Evolutionary conservation across 352 stramenopile species (phyloP).

Genomic region (Globisporangium carolinianum): DNA sequence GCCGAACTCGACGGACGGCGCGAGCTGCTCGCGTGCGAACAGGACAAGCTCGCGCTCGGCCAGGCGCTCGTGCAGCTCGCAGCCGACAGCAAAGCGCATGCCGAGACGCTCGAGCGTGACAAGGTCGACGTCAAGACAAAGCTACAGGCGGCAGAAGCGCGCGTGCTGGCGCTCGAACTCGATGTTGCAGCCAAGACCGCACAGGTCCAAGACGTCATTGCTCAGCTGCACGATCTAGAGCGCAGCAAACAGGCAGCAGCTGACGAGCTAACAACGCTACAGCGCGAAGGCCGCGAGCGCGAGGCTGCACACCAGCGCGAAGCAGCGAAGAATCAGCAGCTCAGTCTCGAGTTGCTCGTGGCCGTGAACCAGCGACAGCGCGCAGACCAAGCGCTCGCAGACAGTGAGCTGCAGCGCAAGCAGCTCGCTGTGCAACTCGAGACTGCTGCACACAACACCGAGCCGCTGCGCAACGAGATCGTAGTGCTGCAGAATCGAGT

Average conservation of each 20-base stretch:
- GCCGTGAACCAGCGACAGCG: conserved; percentile 64
- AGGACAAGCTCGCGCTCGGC: conserved; percentile 61
- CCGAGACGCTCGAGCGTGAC: conserved; percentile 44
- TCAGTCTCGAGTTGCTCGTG: conserved; percentile 61
- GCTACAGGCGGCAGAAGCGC: conserved; percentile 50
- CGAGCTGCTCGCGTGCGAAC: conserved; percentile 51
- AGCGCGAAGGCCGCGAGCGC: conserved; percentile 21
- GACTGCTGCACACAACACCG: conserved; percentile 6
- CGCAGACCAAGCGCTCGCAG: conserved; percentile 25
- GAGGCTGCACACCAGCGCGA: conserved; percentile 27
- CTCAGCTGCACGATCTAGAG: conserved; percentile 49
- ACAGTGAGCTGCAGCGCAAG: conserved; percentile 14
- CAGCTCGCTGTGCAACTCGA: conserved; percentile 15
- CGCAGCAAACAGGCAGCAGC: conserved; percentile 28
- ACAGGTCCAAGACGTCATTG: conserved; percentile 49
- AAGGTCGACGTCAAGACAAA: conserved; percentile 63
- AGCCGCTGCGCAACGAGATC: conserved; percentile 16
- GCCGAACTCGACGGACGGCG: conserved; percentile 49
- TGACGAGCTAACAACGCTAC: conserved; percentile 30
- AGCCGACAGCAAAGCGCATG: conserved; percentile 30
- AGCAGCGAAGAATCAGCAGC: conserved; percentile 58
- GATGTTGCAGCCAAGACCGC: conserved; percentile 44
- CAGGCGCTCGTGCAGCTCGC: conserved; percentile 67
- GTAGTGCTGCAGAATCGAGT: conserved; percentile 13
- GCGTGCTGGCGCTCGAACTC: conserved; percentile 57